These are phyloP conservation scores for Pyrus pyrifolia DNA, from an alignment of 306 rosid genomes.

Conservation along the genomic window DNA sequence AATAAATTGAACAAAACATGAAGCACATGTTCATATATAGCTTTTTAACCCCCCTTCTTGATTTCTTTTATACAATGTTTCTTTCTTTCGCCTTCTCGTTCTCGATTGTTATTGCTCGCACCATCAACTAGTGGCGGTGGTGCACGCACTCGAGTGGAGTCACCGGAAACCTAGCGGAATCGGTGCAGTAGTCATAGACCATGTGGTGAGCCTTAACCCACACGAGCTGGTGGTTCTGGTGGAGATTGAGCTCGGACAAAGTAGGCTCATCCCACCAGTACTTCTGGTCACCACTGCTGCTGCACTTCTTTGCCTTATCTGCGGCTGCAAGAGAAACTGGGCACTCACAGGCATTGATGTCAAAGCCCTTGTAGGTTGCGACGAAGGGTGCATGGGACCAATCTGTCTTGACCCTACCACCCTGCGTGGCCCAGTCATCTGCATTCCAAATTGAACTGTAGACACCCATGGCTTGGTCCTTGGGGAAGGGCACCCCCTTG, in stretches of 20 bases:
- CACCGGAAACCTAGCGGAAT: conserved; percentile 57
- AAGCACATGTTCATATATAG: conserved; percentile 11
- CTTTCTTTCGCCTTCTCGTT: background rate
- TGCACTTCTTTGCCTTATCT: conserved; percentile 44
- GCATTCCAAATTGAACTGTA: conserved; percentile 96
- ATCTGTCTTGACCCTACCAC: conserved; percentile 87
- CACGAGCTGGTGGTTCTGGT: conserved; percentile 84
- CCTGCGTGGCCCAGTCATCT: conserved; percentile 99
- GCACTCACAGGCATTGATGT: conserved; percentile 62
- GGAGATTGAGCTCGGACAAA: conserved; percentile 49
- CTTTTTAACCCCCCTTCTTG: background rate
- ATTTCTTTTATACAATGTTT: conserved; percentile 1
- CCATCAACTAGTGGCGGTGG: conserved; percentile 42
- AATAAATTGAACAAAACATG: conserved; percentile 11
- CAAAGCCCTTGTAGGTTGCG: conserved; percentile 61
- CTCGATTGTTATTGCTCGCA: background rate
- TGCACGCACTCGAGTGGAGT: conserved; percentile 70
- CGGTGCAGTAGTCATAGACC: conserved; percentile 86
- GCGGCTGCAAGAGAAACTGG: conserved; percentile 20
- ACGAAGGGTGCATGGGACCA: conserved; percentile 90
- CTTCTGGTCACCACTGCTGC: conserved; percentile 45
- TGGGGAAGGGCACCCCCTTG: conserved; percentile 70
- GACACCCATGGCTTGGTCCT: conserved; percentile 90
- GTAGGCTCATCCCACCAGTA: conserved; percentile 93
- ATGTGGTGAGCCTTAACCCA: conserved; percentile 90